Evolutionary conservation across 768 basidiomycete species (phyloP).

Genomic region (Hygrophorus russula): DNA sequence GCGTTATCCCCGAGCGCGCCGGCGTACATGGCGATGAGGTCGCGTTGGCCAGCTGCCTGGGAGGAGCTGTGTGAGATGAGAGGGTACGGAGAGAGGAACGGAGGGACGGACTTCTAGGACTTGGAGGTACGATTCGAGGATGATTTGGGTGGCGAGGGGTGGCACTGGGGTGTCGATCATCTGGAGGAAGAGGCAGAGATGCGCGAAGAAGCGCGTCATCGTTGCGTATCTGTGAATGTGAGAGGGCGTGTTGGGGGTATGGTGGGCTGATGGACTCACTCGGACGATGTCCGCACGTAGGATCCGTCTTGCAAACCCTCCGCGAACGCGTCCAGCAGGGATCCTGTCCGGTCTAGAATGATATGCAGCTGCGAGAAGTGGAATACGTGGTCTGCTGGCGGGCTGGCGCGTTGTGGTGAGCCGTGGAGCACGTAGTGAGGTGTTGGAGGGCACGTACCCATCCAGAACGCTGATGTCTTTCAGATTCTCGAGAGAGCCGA

Average conservation of each 20-base stretch:
- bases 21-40: constrained; percentile 90
- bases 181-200: constrained; percentile 81
- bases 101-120: constrained; percentile 62
- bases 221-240: constrained; percentile 41
- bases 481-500: constrained; percentile 43
- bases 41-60: constrained; percentile 71
- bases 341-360: constrained; percentile 57
- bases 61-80: neutral
- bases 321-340: constrained; percentile 61
- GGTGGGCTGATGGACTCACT: constrained; percentile 31
- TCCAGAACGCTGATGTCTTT: constrained; percentile 49
- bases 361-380: constrained; percentile 76
- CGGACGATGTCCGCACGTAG: constrained; percentile 35
- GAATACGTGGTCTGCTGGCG: constrained; percentile 62
- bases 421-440: neutral
- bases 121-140: constrained; percentile 81
- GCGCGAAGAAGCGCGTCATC: constrained; percentile 86
- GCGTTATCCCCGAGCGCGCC: constrained; percentile 85
- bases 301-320: constrained; percentile 39
- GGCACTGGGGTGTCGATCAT: constrained; percentile 71
- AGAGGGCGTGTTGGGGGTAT: neutral
- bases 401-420: constrained; percentile 20
- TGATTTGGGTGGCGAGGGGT: constrained; percentile 61
- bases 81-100: neutral
- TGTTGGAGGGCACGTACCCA: constrained; percentile 36